These are phyloP conservation scores for Dipodascus albidus DNA, from an alignment of 805 yeast genomes.

Conservation along the genomic window DNA sequence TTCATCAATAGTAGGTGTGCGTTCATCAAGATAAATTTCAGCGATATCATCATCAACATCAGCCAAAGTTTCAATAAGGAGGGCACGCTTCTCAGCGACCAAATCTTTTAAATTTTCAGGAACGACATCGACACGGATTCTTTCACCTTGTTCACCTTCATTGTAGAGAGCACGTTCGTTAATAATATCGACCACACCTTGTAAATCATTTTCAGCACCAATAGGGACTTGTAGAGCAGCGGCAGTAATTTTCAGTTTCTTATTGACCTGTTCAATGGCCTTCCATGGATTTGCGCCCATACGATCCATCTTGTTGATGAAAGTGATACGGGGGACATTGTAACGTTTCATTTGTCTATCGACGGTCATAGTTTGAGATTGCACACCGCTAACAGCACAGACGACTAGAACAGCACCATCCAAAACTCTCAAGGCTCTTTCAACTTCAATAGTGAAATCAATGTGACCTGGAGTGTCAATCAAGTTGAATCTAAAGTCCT, in stretches of 20 bases:
- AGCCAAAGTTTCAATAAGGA: conserved; percentile 86
- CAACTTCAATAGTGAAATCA: conserved; percentile 97
- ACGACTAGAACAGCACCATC: conserved; percentile 98
- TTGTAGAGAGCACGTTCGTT: conserved; percentile 79
- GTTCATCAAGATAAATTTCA: conserved; percentile 81
- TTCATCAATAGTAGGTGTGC: conserved; percentile 74
- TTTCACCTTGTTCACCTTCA: conserved; percentile 86
- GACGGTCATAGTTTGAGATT: conserved; percentile 96
- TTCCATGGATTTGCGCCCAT: conserved; percentile 98
- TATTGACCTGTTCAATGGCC: conserved; percentile 83
- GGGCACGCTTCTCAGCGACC: conserved; percentile 80
- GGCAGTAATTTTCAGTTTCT: conserved; percentile 82
- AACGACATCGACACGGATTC: conserved; percentile 46
- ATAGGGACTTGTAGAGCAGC: conserved; percentile 98
- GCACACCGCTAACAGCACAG: conserved; percentile 98
- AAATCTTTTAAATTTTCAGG: conserved; percentile 74
- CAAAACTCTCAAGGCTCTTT: conserved; percentile 92
- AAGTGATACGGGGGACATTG: conserved; percentile 92
- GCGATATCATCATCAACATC: conserved; percentile 98
- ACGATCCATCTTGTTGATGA: conserved; percentile 97
- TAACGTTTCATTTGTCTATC: conserved; percentile 98
- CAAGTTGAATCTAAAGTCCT: conserved; percentile 76
- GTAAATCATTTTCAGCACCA: conserved; percentile 76
- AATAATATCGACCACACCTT: conserved; percentile 87
- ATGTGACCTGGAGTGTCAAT: conserved; percentile 99